Evolutionary conservation across 1,284 basidiomycete genomes (phyloP), one percentile per base, ranked within the genome.

Genomic region (Sphagnurus paluster): DNA sequence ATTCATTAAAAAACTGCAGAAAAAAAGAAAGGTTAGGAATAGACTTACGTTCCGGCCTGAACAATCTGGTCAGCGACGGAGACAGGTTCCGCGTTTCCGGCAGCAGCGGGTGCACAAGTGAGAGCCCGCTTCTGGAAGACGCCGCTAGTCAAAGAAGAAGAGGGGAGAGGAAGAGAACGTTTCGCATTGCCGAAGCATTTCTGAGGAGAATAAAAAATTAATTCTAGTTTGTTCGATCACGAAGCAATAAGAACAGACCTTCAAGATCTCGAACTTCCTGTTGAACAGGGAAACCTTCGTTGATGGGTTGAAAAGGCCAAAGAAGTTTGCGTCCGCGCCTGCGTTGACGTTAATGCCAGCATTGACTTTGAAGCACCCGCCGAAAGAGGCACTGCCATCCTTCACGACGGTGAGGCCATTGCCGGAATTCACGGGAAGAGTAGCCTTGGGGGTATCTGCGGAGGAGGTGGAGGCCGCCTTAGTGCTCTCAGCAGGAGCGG

Each of bases 321-420:
- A 70, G 58, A 72, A 71, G 28, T 54, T 46, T 2, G 56, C 67
- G 23, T 62, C 56, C 13, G 70, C 70, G 5, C 69, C 69, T n/a
- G 62, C 68, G 43, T 64, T 70, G 32, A 73, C 65, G 34, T 63
- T 58, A 10, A 72, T 41, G 1, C 55, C 65, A 5, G 60, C 61
- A 24, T 57, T 55, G 19, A 71, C 50, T 19, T 64, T 61, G 49
- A 72, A 57, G 53, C 71, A 72, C 0, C 71, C 70, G 13, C 61
- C 58, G 25, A 70, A 63, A n/a, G 45, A 50, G 24, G 50, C 55
- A 17, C 46, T 55, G 5, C 43, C 40, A n/a, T 43, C 46, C 8
- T 39, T 51, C 26, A 41, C 38, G 3, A 42, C 44, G 29, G 39
- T 37, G 5, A 44, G 29, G 28, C n/a, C n/a, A n/a, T 28, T 29